Base-by-base conservation (phyloP, 768 basidiomycete genomes). In the Kockovaella imperatae region DNA sequence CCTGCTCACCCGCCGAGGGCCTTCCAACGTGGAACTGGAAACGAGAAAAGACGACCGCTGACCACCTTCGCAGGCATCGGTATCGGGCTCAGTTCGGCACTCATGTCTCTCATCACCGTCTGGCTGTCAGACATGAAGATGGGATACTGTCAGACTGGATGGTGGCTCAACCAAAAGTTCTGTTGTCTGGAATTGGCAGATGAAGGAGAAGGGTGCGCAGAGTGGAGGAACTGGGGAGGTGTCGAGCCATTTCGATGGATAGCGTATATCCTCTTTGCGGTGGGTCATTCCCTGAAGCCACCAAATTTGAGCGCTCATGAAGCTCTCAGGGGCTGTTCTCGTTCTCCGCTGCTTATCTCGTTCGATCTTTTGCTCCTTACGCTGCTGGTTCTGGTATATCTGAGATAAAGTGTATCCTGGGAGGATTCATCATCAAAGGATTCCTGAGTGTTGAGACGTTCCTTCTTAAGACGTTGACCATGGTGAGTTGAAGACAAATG, bases 41-140 rank as follows among this genome's bases (percentile, higher is more conserved):
- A n/a, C 7, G 21, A 35, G 5, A 1, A 8, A n/a, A 15, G 21
- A 25, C 20, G 5, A 5, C 7, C 26, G 32, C 35, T 45, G 45
- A 23, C 31, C 18, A 13, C 35, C 14, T 30, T 15, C 28, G 35
- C 63, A 93, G 93, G 93, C 10, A 77, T 88, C 21, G 81, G 79
- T 57, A 97, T 99, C 53, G 95, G 95, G 26, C 68, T 89, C 34
- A 95, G 87, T 59, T 88, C 90, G n/a, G 93, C 88, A 7, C 70
- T 97, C 44, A 90, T 95, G 43, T 89, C 90, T 25, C 95, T 99
- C 59, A 75, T 90, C 52, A 95, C 88, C 40, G 87, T 86, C 72
- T 99, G 95, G 95, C 79, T 99, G 20, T 89, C 90, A 2, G 93
- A 97, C 71, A 81, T 97, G 56, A 97, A 96, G 74, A 85, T 91